These are phyloP conservation scores for Alternaria solani DNA, from an alignment of 2,329 filamentous ascomycete species.

Conservation along the genomic window DNA sequence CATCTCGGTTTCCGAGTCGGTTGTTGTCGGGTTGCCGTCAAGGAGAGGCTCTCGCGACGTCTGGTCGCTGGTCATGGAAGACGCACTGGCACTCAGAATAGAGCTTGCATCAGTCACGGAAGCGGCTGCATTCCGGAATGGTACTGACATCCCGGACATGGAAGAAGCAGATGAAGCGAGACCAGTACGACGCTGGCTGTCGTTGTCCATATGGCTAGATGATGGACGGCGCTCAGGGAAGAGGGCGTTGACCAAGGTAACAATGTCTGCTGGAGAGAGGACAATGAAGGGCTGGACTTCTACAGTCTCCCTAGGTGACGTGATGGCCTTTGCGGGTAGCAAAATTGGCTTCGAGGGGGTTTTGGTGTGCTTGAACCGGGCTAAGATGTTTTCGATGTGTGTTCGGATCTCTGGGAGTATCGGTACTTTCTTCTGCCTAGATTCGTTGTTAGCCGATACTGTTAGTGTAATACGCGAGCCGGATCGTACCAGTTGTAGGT, in stretches of 20 bases:
- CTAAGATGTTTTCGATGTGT: conserved; percentile 76
- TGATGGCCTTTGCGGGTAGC: conserved; percentile 74
- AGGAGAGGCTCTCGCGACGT: conserved; percentile 71
- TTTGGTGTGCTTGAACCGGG: conserved; percentile 62
- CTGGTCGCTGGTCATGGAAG: conserved; percentile 75
- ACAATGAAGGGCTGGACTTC: conserved; percentile 83
- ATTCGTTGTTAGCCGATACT: conserved; percentile 32
- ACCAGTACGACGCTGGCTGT: conserved; percentile 56
- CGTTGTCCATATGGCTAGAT: conserved; percentile 60
- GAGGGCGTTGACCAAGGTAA: conserved; percentile 81
- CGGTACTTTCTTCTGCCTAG: conserved; percentile 66
- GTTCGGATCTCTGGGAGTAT: conserved; percentile 69
- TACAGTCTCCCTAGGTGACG: conserved; percentile 75
- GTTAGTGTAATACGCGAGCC: conserved; percentile 26
- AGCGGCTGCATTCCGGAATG: conserved; percentile 62
- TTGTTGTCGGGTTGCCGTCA: conserved; percentile 52
- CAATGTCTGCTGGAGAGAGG: conserved; percentile 78
- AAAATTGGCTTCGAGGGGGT: conserved; percentile 64
- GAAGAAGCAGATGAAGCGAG: conserved; percentile 59
- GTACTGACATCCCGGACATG: conserved; percentile 57
- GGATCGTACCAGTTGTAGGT: conserved; percentile 69
- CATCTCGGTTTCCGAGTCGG: conserved; percentile 46
- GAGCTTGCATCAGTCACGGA: conserved; percentile 69
- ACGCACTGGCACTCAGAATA: conserved; percentile 75
- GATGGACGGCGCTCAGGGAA: conserved; percentile 77